Evolutionary conservation across 768 basidiomycete genomes (phyloP), one percentile per base, ranked within the genome.

Genomic region (Hericium rajendrae): DNA sequence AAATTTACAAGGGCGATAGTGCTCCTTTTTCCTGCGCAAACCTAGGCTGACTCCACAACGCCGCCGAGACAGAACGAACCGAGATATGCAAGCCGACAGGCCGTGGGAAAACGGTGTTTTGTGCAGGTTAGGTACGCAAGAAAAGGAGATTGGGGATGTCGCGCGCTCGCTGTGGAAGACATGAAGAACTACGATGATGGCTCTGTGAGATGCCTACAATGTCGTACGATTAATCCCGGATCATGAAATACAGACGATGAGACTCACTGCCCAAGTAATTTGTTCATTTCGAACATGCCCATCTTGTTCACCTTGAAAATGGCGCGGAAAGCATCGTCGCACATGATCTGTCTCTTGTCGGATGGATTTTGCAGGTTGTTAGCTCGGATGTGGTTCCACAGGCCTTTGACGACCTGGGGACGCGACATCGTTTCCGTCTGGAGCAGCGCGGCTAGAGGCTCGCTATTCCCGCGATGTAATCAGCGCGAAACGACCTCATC

Each of bases 231-330:
- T 32, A 32, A 8, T 32, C 28, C 5, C 28, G 28, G 8, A 6
- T 16, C 40, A 46, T 46, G 20, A 46, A 16, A 32, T 40, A 2
- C 12, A 46, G 16, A 41, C 22, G 49, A 39, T 26, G 16, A 9
- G 10, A 73, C 81, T 58, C 56, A 92, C 87, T 85, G 76, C 67
- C 88, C 87, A 57, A 95, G 73, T 26, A 86, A 78, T 71, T 94
- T 92, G 78, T 94, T 95, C 93, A 95, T 95, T 62, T 77, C 83
- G 74, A 95, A 94, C 91, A 94, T 94, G 71, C 91, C 84, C 57
- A 97, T 82, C 68, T 83, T 88, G 61, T 91, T 88, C 12, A 81
- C 78, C 57, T 79, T 80, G 69, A 97, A 95, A 20, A 95, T 80
- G 6, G 84, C 81, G 65, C 78, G 79, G 63, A 97, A 67, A 16